These are phyloP conservation scores for Penicillium sp. DNA, from an alignment of 2,329 filamentous ascomycete genomes.

Conservation along the genomic window DNA sequence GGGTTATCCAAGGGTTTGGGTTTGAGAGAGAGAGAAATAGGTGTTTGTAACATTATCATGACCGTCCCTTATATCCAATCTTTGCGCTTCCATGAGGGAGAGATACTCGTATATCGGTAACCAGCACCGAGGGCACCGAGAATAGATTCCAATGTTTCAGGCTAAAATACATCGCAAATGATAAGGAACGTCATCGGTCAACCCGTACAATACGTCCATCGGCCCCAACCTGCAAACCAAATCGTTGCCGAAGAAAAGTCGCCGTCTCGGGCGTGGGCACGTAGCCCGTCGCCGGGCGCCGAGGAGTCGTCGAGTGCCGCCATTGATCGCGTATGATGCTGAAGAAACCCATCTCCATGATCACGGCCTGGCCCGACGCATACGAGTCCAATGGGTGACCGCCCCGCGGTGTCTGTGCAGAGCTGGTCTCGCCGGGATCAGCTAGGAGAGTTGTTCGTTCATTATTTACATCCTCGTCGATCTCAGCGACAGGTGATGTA, in stretches of 20 bases:
- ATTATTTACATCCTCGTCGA: slow-evolving; percentile 23
- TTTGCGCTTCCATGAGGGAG: background rate
- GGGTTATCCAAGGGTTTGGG: background rate
- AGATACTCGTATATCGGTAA: background rate
- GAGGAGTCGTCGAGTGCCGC: slow-evolving; percentile 27
- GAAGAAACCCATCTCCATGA: slow-evolving; percentile 39
- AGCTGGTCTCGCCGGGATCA: slow-evolving; percentile 30
- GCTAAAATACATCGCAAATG: slow-evolving; percentile 10
- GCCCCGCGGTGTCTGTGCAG: slow-evolving; percentile 18
- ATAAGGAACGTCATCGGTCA: slow-evolving; percentile 15
- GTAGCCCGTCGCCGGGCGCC: slow-evolving; percentile 24
- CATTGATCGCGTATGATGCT: slow-evolving; percentile 41
- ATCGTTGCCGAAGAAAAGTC: slow-evolving; percentile 37
- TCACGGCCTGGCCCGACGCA: slow-evolving; percentile 36
- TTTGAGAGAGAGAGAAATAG: background rate
- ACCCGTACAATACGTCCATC: slow-evolving; percentile 36
- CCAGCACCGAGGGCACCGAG: slow-evolving; percentile 6
- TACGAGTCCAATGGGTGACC: slow-evolving; percentile 41
- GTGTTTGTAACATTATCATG: slow-evolving; percentile 10
- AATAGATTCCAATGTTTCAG: background rate
- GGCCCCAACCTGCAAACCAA: slow-evolving; percentile 37
- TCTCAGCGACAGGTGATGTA: slow-evolving; percentile 12
- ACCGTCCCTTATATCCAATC: background rate
- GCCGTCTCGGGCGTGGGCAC: slow-evolving; percentile 36
- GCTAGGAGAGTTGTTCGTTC: slow-evolving; percentile 35